A percentile compares a stretch with the other conserved stretches of the same genome.
Evolutionary conservation across 768 basidiomycete genomes (phyloP).

Genomic region (Suillus discolor): DNA sequence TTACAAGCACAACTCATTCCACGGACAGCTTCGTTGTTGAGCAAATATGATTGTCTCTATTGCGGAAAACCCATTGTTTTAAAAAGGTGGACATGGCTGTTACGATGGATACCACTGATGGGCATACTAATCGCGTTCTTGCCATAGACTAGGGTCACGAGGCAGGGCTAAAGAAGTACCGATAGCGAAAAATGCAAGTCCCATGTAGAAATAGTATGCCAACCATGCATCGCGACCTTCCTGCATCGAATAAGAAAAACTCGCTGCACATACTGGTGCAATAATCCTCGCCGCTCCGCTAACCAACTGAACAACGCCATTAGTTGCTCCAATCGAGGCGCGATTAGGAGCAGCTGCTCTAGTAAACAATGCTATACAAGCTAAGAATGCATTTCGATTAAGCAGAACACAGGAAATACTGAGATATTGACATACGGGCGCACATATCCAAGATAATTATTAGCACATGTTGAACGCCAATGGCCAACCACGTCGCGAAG

Average conservation of each 20-base stretch:
- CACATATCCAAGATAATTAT: neutral
- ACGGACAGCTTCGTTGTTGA: no score
- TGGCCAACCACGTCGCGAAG: neutral
- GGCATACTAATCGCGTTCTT: neutral
- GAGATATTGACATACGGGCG: neutral
- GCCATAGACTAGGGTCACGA: neutral
- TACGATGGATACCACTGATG: neutral
- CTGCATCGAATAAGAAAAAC: neutral
- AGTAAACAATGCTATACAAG: neutral
- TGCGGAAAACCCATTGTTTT: no score
- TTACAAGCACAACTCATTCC: no score
- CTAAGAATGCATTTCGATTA: neutral
- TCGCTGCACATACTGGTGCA: neutral
- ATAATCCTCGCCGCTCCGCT: neutral
- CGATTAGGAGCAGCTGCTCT: neutral
- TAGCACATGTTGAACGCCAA: neutral
- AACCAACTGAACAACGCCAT: neutral
- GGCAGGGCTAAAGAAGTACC: neutral
- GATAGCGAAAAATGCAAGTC: neutral
- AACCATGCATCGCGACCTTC: neutral
- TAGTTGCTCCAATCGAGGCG: neutral
- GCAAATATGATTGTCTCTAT: no score
- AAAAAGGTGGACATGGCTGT: no score
- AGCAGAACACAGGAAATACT: neutral
- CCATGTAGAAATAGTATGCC: neutral